Base-by-base conservation (phyloP, 208 protist genomes). In the Eutreptiella sp. region DNA sequence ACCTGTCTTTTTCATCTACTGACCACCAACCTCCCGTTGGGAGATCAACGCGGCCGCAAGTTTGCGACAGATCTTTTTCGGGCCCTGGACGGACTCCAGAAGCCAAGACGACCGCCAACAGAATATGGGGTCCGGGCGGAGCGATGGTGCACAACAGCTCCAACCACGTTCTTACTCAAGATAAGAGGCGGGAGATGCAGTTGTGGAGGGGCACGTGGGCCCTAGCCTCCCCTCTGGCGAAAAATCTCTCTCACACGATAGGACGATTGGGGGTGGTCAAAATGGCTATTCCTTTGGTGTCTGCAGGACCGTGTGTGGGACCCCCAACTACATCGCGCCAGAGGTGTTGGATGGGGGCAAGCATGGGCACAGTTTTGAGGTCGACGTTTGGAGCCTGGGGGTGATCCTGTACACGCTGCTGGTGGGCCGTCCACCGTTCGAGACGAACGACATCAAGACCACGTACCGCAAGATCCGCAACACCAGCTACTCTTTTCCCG, bases 361-460 rank as follows among this genome's bases (percentile, higher is more conserved):
- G 53, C 77, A 85, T 45, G 92, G 91, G 14, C 94, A 97, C 80
- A 91, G 84, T 53, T 97, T 84, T 67, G 92, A 98, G 69, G 96
- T 97, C 3, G 95, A 98, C 75, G 83, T 95, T 38, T 98, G 96
- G 96, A 87, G 90, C 7, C 76, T 98, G 11, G 96, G 95, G 35
- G 94, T 98, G 23, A 97, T 98, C 48, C 61, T 96, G 46, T 98
- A 96, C 79, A 98, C 94, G 27, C 65, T 97, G 14, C 70, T 98
- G 16, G 77, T 96, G n/a, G 96, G 96, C 28, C 80, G 88, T 53
- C 94, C 95, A 33, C 96, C 96, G 1, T 99, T 99, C 70, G 92
- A 98, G 78, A 98, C 94, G 36, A 69, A 63, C 14, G 82, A 96
- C 58, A 82, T 97, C 4, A 93, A 97, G 70, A 73, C 75, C 4